These are phyloP conservation scores for Apiospora malaysiana DNA, from an alignment of 2,329 filamentous ascomycete genomes.

Conservation along the genomic window DNA sequence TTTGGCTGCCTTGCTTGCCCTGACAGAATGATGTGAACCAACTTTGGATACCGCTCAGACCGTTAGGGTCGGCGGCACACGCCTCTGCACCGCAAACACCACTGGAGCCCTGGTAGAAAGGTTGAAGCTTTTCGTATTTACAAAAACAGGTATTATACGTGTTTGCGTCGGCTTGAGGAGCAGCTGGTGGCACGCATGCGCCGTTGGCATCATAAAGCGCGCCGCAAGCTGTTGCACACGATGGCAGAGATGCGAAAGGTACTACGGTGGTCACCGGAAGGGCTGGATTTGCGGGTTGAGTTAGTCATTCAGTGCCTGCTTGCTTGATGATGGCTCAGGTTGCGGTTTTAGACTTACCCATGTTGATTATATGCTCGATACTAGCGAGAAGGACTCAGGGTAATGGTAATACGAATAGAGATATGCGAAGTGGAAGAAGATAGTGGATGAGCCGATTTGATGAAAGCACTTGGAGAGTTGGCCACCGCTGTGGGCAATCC, in stretches of 20 bases:
- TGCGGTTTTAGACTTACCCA: slow-evolving; percentile 1
- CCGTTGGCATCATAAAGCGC: slow-evolving; percentile 73
- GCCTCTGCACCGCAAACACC: slow-evolving; percentile 65
- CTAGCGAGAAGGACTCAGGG: not conserved
- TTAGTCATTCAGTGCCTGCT: not conserved
- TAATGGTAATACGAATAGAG: not conserved
- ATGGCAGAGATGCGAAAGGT: slow-evolving; percentile 63
- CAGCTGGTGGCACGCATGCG: slow-evolving; percentile 68
- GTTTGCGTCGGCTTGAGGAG: slow-evolving; percentile 51
- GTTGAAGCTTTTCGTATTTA: slow-evolving; percentile 61
- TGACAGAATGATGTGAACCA: slow-evolving; percentile 76
- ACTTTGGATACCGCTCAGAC: slow-evolving; percentile 62
- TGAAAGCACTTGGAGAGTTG: not conserved
- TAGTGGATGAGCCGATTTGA: not conserved
- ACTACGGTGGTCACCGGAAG: slow-evolving; percentile 55
- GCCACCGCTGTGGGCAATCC: not conserved
- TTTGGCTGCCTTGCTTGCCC: slow-evolving; percentile 43
- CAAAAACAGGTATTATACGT: slow-evolving; percentile 79
- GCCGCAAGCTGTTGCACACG: slow-evolving; percentile 65
- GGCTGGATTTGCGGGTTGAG: not conserved
- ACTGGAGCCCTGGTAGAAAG: slow-evolving; percentile 60
- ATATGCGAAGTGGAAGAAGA: not conserved
- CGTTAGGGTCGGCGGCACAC: slow-evolving; percentile 57
- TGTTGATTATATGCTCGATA: not conserved
- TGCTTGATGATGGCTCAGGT: not conserved